phyloP scores from a whole-genome alignment of 2,329 filamentous ascomycete species.

The Colletotrichum endophyticum region DNA sequence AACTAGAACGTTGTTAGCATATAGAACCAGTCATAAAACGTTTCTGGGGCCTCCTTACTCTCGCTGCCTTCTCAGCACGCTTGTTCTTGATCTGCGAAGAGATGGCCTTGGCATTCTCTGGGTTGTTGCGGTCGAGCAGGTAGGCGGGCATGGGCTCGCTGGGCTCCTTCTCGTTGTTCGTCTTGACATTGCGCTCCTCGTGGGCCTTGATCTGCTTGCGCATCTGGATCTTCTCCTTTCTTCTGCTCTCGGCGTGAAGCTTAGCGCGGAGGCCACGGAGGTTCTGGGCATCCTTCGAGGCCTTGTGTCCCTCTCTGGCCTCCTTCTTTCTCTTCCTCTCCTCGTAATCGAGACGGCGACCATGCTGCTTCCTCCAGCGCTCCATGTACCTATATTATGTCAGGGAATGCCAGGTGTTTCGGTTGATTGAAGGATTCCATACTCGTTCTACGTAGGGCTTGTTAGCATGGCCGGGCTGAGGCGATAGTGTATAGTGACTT shows the following conservation, averaged over 20 bases:
- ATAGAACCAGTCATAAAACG: not conserved
- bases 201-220: slow-evolving; percentile 92
- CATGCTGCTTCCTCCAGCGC: slow-evolving; percentile 64
- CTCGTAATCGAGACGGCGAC: slow-evolving; percentile 75
- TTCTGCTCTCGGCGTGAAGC: slow-evolving; percentile 89
- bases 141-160: slow-evolving; percentile 88
- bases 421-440: not conserved
- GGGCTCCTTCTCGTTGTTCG: slow-evolving; percentile 78
- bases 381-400: not conserved
- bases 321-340: slow-evolving; percentile 86
- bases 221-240: slow-evolving; percentile 99
- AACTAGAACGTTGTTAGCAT: slow-evolving; percentile 56
- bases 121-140: slow-evolving; percentile 81
- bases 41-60: not conserved
- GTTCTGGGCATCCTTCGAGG: slow-evolving; percentile 90
- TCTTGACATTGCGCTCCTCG: slow-evolving; percentile 96
- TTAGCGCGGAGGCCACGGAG: slow-evolving; percentile 91
- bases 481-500: not conserved
- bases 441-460: slow-evolving; percentile 52
- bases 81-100: slow-evolving; percentile 94
- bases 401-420: not conserved
- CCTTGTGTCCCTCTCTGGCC: slow-evolving; percentile 88
- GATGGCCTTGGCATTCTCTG: slow-evolving; percentile 69
- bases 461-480: not conserved
- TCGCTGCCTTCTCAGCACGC: slow-evolving; percentile 89